Base-by-base conservation (phyloP, 2,329 filamentous ascomycete genomes). In the Talaromyces sp. region DNA sequence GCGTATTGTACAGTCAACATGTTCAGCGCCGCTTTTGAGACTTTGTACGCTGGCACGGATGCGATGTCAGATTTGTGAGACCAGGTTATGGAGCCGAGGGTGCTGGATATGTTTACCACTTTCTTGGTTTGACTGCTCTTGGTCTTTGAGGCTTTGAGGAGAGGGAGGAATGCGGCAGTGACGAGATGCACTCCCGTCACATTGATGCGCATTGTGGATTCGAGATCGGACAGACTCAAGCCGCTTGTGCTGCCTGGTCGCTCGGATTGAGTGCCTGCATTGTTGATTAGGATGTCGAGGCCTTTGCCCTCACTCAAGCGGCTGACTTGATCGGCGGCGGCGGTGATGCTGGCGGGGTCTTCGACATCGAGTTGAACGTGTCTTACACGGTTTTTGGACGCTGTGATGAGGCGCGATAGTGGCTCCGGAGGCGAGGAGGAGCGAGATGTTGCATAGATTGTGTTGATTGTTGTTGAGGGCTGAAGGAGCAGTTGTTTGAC, bases 11-110 rank as follows among this genome's bases (percentile, higher is more conserved):
- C 74, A 0, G 80, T 84, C 47, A 85, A 70, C 71, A 79, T 78
- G 67, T 83, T 82, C 61, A 83, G 65, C 0, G 82, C 81, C 0
- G 82, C 78, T 67, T 84, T 85, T 10, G 79, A 78, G 68, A 84
- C 74, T 68, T 82, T 78, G 74, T 81, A 81, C 1, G 77, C 75
- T 2, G 79, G 79, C 0, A 64, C 54, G 2, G 76, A 74, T 6
- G 70, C 66, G 1, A 64, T 56, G 1, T 43, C 61, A 57, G 66
- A 76, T 11, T 57, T 57, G 1, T 60, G 13, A 1, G 73, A 70
- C 64, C 71, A 57, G 13, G 69, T 62, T 10, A 81, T 78, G 9
- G 80, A 82, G 16, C 78, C 80, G 8, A 81, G 62, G 0, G 75
- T 76, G 2, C 67, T 73, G 67, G 70, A 79, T 76, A 82, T 73